Evolutionary conservation across 345 rosid genomes (phyloP), one percentile per base, ranked within the genome.

Genomic region (Murraya koenigii): DNA sequence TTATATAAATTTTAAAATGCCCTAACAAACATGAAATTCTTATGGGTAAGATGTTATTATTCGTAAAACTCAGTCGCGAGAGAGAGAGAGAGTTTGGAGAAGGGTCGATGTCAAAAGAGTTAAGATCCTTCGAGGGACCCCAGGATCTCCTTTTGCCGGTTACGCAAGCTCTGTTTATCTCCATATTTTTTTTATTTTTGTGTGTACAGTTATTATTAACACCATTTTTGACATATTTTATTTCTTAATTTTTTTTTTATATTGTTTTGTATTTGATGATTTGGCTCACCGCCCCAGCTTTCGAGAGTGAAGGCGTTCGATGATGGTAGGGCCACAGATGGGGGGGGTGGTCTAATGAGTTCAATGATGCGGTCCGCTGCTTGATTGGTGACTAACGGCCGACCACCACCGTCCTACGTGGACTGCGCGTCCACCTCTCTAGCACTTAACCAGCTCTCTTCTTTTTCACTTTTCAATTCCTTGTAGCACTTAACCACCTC

Each of bases 341-440:
- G 68, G 61, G 73, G 17, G 68, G 61, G 73, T 17, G 73, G 77
- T 26, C 66, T 76, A 76, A 74, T 82, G 85, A 80, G 74, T 83
- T 77, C 81, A 86, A 91, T 91, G 87, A 92, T 87, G 86, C 80
- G 82, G 84, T 85, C 92, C 91, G 93, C 94, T 93, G 90, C 89
- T 85, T 85, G 92, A 91, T 88, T 86, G 84, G 86, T 67, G 88
- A 78, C 87, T 82, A 32, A 67, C 87, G 86, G 88, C 97, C 97
- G 90, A 85, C 98, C 92, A 86, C 89, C 89, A 90, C 93, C 96
- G 89, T 89, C 94, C 93, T 90, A 87, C 89, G 90, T 88, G 93
- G 92, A 89, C 83, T 82, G 7, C 32, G 38, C 22, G 38, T 74
- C 82, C 74, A 56, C 64, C 9, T 69, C 77, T 68, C 79, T 74